A percentile compares a stretch with the other conserved stretches of the same genome.
Evolutionary conservation across 352 stramenopile genomes (phyloP).

Genomic region (Phytophthora crassamura): DNA sequence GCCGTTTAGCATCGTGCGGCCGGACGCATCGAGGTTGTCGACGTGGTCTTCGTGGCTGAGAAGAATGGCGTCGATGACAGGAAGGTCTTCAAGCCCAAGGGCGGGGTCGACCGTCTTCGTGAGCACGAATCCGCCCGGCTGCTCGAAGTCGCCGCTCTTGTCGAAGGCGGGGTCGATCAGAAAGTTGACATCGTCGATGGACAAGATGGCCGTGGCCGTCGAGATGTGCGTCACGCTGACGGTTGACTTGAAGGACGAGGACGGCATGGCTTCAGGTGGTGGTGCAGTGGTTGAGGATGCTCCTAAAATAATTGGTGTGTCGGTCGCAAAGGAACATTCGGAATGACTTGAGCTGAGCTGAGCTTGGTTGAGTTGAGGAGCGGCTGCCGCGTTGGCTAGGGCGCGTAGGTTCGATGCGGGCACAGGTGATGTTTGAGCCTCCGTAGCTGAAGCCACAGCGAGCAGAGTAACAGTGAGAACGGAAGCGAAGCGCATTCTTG

Average conservation of each 20-base stretch:
- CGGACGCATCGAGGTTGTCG: conserved; percentile 47
- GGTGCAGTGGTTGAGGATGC: too few species aligned
- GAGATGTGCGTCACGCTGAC: too few species aligned
- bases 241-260: conserved; percentile 35
- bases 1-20: conserved; percentile 48
- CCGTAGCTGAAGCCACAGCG: background rate
- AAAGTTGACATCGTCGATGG: conserved; percentile 54
- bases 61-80: conserved; percentile 40
- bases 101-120: conserved; percentile 26
- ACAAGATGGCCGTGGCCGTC: conserved; percentile 34
- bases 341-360: background rate
- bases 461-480: background rate
- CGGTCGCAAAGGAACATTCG: background rate
- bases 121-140: conserved; percentile 12
- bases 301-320: background rate
- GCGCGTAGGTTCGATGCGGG: conserved; percentile 3
- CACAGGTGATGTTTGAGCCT: background rate
- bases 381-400: background rate
- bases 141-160: conserved; percentile 23
- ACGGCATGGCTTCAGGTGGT: conserved; percentile 19
- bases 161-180: conserved; percentile 46
- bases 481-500: background rate
- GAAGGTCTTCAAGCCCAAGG: conserved; percentile 38
- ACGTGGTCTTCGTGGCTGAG: conserved; percentile 50
- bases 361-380: background rate